phyloP scores from a whole-genome alignment of 2,329 filamentous ascomycete species.

The Metarhizium brunneum region DNA sequence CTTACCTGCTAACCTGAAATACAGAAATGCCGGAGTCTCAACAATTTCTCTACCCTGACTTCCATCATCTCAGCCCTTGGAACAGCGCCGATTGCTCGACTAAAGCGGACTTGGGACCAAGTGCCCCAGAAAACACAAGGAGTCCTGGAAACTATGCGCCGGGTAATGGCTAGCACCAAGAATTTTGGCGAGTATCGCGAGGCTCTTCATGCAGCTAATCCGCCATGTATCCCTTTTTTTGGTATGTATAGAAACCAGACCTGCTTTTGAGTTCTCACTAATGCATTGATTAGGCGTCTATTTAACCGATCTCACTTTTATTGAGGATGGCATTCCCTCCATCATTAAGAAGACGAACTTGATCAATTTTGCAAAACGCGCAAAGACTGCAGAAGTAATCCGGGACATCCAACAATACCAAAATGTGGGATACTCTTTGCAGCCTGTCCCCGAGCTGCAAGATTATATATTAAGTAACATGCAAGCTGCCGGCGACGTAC shows the following conservation, averaged over 20 bases:
- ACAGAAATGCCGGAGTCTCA: constrained; percentile 84
- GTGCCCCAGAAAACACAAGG: constrained; percentile 77
- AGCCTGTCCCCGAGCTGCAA: constrained; percentile 83
- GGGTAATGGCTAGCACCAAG: constrained; percentile 92
- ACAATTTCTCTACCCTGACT: constrained; percentile 96
- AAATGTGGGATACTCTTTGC: constrained; percentile 89
- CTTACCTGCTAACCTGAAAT: not conserved
- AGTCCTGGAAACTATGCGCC: constrained; percentile 82
- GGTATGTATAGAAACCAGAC: constrained; percentile 40
- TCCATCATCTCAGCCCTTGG: constrained; percentile 95
- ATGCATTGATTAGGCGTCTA: constrained; percentile 61
- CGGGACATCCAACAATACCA: constrained; percentile 98
- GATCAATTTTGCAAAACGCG: constrained; percentile 97
- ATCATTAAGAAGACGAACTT: constrained; percentile 93
- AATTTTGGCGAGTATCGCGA: constrained; percentile 98
- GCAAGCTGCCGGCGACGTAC: constrained; percentile 88
- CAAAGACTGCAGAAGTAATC: constrained; percentile 97
- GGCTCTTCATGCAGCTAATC: constrained; percentile 82
- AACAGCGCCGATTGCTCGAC: constrained; percentile 87
- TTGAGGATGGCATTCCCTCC: constrained; percentile 95
- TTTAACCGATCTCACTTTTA: constrained; percentile 93
- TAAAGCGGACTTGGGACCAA: constrained; percentile 90
- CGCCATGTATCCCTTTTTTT: constrained; percentile 96
- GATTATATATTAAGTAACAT: constrained; percentile 97
- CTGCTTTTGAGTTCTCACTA: not conserved